These are phyloP conservation scores for Cryptococcus wingfieldii DNA, from an alignment of 1,284 basidiomycete genomes.

Conservation along the genomic window DNA sequence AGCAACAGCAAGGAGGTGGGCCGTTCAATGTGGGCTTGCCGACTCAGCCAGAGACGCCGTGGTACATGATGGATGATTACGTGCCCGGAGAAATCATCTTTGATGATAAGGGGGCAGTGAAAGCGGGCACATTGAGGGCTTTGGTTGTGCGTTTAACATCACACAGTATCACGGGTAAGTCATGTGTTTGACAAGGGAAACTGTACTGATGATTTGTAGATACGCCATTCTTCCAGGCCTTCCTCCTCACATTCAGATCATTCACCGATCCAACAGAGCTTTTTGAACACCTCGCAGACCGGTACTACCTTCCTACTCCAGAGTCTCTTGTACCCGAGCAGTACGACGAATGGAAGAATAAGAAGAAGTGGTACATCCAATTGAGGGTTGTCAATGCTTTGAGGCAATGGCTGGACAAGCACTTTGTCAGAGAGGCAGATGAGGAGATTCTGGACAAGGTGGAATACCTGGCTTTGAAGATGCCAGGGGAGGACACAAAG, in stretches of 20 bases:
- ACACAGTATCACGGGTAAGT: constrained; percentile 73
- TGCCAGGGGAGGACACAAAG: constrained; percentile 50
- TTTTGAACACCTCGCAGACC: constrained; percentile 75
- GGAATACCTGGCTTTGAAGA: constrained; percentile 68
- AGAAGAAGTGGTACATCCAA: constrained; percentile 85
- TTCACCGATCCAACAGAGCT: constrained; percentile 84
- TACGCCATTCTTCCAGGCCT: constrained; percentile 76
- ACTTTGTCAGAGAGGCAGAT: constrained; percentile 77
- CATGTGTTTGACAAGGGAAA: background rate
- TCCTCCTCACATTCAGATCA: constrained; percentile 95
- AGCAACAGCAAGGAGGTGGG: background rate
- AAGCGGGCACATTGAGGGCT: constrained; percentile 79
- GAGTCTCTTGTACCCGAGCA: constrained; percentile 63
- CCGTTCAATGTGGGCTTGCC: constrained; percentile 35
- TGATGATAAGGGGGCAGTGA: constrained; percentile 74
- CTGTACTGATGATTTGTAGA: constrained; percentile 12
- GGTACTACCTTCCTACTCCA: constrained; percentile 78
- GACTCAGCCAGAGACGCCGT: constrained; percentile 58
- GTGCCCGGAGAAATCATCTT: constrained; percentile 74
- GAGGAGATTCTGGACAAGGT: constrained; percentile 69
- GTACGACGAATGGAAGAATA: constrained; percentile 72
- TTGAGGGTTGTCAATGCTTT: constrained; percentile 79
- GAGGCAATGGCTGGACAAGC: constrained; percentile 73
- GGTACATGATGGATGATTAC: constrained; percentile 81
- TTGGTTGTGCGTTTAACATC: constrained; percentile 85